Evolutionary conservation across 2,329 filamentous ascomycete species (phyloP).

Genomic region (Fusarium chlamydosporum): DNA sequence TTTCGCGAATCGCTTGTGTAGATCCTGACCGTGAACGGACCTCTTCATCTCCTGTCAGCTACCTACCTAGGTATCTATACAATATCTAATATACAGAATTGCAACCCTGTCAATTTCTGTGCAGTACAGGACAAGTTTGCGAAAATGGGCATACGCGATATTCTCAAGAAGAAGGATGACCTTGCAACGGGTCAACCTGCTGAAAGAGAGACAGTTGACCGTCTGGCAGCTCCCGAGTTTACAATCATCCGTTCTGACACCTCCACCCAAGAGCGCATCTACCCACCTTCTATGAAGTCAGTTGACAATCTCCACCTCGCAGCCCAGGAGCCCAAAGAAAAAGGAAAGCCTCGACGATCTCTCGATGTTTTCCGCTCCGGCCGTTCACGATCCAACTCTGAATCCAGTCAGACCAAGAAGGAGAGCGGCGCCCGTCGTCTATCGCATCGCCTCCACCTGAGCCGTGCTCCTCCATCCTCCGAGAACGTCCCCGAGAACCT

Average conservation of each 20-base stretch:
- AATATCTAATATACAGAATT: conserved; percentile 10
- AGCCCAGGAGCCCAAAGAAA: conserved; percentile 50
- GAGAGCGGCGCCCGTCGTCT: conserved; percentile 63
- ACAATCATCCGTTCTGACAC: conserved; percentile 90
- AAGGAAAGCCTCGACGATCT: conserved; percentile 58
- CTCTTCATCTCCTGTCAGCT: conserved; percentile 22
- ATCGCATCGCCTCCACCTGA: conserved; percentile 79
- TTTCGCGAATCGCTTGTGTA: conserved; percentile 33
- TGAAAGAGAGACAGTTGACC: conserved; percentile 57
- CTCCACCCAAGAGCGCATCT: conserved; percentile 81
- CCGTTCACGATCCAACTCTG: conserved; percentile 65
- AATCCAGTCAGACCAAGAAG: conserved; percentile 57
- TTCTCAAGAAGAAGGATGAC: conserved; percentile 68
- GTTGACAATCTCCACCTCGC: conserved; percentile 53
- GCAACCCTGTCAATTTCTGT: conserved; percentile 5
- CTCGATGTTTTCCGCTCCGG: conserved; percentile 62
- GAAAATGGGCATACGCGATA: conserved; percentile 66
- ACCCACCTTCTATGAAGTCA: conserved; percentile 67
- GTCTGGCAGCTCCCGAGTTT: conserved; percentile 73
- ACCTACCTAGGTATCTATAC: background rate
- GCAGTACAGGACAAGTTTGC: conserved; percentile 14
- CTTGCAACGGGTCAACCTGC: conserved; percentile 55
- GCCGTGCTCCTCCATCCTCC: conserved; percentile 71
- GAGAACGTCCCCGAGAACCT: conserved; percentile 84
- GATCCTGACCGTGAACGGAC: conserved; percentile 31